Conservation (phyloP, 495 filamentous ascomycete genomes). For the Penicillium longicatenatum region DNA sequence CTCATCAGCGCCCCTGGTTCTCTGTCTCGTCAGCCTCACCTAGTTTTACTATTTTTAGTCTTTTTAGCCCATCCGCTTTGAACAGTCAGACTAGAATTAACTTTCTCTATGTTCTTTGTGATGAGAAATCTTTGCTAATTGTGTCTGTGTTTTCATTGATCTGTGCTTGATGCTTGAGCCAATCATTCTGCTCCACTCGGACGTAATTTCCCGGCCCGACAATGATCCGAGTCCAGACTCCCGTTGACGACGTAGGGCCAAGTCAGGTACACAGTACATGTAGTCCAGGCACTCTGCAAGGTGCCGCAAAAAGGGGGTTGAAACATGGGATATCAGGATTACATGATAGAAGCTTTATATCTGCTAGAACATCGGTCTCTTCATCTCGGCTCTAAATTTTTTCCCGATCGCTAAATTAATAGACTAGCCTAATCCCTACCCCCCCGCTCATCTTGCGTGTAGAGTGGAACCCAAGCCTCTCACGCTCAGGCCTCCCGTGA, state of each 20-base stretch:
- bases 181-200: neutral
- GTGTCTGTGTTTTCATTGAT: neutral
- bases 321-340: neutral
- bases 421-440: neutral
- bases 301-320: neutral
- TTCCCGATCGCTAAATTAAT: neutral
- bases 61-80: neutral
- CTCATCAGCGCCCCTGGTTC: neutral
- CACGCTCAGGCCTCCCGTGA: constrained; percentile 15
- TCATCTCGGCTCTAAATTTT: neutral
- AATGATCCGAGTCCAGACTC: constrained; percentile 22
- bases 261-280: neutral
- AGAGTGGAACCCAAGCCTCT: constrained; percentile 1
- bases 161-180: neutral
- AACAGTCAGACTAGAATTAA: too few relatives aligned
- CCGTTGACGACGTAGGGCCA: neutral
- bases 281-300: neutral
- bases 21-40: neutral
- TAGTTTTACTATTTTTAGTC: neutral
- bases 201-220: constrained; percentile 22
- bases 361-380: too few relatives aligned
- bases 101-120: neutral
- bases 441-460: constrained; percentile 10
- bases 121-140: neutral
- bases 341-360: neutral